Percentiles rank a stretch among this genome's conserved stretches.
phyloP scores from a whole-genome alignment of 768 basidiomycete genomes.

The Leccinum imitatum region DNA sequence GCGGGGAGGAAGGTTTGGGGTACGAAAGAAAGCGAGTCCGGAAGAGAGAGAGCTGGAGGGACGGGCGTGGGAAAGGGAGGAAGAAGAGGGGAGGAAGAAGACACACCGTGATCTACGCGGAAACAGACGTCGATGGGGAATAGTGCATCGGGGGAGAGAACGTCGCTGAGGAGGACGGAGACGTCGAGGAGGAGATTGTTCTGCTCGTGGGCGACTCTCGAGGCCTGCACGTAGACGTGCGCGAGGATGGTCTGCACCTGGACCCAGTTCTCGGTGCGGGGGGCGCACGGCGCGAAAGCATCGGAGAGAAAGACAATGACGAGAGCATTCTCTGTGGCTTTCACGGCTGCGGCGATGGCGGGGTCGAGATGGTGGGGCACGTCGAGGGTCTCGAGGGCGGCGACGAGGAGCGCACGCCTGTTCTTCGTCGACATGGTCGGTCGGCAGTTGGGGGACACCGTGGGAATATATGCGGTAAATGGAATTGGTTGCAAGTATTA shows the following conservation, averaged over 20 bases:
- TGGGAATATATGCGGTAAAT: constrained; percentile 10
- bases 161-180: constrained; percentile 70
- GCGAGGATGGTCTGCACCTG: constrained; percentile 76
- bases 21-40: constrained; percentile 39
- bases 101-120: constrained; percentile 45
- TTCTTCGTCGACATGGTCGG: constrained; percentile 4
- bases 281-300: constrained; percentile 44
- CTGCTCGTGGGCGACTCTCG: constrained; percentile 63
- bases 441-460: constrained; percentile 1
- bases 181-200: constrained; percentile 74
- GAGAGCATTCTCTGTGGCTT: constrained; percentile 49
- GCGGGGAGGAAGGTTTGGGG: constrained; percentile 27
- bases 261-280: constrained; percentile 56
- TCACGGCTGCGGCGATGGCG: constrained; percentile 47
- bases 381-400: constrained; percentile 49
- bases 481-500: not conserved
- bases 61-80: constrained; percentile 6
- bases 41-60: constrained; percentile 37
- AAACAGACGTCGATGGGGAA: constrained; percentile 43
- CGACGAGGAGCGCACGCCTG: constrained; percentile 45
- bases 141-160: constrained; percentile 42
- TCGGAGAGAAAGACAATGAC: constrained; percentile 65
- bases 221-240: constrained; percentile 84
- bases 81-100: not conserved
- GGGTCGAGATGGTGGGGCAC: constrained; percentile 56